A percentile compares a stretch with the other conserved stretches of the same genome.
These are phyloP conservation scores for Neoscytalidium dimidiatum DNA, from an alignment of 2,329 filamentous ascomycete species.

Conservation along the genomic window DNA sequence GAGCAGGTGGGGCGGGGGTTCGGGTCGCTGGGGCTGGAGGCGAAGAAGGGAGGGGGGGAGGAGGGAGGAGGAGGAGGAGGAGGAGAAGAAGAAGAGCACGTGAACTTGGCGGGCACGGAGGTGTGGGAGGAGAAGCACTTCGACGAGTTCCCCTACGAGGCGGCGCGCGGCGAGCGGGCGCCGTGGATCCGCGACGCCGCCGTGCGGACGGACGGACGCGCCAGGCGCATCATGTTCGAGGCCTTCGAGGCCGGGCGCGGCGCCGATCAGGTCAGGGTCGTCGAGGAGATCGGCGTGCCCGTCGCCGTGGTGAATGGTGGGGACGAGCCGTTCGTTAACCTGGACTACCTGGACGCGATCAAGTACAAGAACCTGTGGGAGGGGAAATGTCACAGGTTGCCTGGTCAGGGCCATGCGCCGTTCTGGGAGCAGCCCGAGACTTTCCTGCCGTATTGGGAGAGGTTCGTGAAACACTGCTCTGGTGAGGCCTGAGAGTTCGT, in stretches of 20 bases:
- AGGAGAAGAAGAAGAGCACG: neutral
- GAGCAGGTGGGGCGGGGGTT: slow-evolving; percentile 26
- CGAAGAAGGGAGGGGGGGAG: slow-evolving; percentile 24
- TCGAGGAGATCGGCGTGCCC: slow-evolving; percentile 26
- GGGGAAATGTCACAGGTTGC: slow-evolving; percentile 29
- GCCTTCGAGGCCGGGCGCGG: slow-evolving; percentile 24
- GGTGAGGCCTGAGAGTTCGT: slow-evolving; percentile 19
- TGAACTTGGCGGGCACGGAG: slow-evolving; percentile 1
- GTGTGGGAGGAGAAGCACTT: neutral
- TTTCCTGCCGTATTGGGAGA: slow-evolving; percentile 20
- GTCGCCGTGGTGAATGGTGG: slow-evolving; percentile 34
- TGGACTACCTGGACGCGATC: slow-evolving; percentile 34
- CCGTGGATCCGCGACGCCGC: slow-evolving; percentile 32
- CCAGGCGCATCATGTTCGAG: slow-evolving; percentile 29
- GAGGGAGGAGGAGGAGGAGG: slow-evolving; percentile 21
- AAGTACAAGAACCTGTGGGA: slow-evolving; percentile 32
- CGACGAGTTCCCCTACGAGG: slow-evolving; percentile 22
- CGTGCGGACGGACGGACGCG: slow-evolving; percentile 29
- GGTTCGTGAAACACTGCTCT: slow-evolving; percentile 22
- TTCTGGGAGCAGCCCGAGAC: slow-evolving; percentile 30
- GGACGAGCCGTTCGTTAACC: slow-evolving; percentile 32
- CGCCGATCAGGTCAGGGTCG: slow-evolving; percentile 28
- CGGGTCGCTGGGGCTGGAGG: slow-evolving; percentile 20
- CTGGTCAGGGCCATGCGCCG: slow-evolving; percentile 32
- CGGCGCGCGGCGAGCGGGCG: slow-evolving; percentile 26